Base-by-base conservation (phyloP, 768 basidiomycete genomes). In the Pleurotus citrinopileatus region DNA sequence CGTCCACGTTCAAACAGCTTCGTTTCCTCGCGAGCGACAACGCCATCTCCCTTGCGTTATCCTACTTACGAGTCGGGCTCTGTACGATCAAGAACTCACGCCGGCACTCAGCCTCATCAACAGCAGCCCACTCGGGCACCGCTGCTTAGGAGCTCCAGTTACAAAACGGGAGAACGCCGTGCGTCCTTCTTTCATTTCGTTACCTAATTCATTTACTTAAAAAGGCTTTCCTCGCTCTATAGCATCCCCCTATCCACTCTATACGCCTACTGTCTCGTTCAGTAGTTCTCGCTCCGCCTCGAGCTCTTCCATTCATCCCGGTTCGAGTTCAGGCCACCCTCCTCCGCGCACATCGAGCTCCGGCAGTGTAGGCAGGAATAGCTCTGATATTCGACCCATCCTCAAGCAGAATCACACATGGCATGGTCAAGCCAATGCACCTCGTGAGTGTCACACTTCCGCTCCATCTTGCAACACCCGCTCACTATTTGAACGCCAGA, bases 221-320 rank as follows among this genome's bases (percentile, higher is more conserved):
- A n/a, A n/a, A n/a, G n/a, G n/a, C n/a, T n/a, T n/a, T n/a, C n/a
- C n/a, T n/a, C n/a, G n/a, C n/a, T n/a, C n/a, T n/a, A n/a, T n/a
- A 59, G 63, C 64, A 17, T 40, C 60, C 12, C 59, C 60, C 5
- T 61, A 65, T 44, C 66, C 65, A 10, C 47, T 62, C 13, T 69
- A 61, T 28, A 60, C 59, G 32, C 61, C 62, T 15, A 60, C 58
- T 4, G 55, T 53, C 34, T 68, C 70, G 5, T 62, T 67, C 57
- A 61, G 60, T 9, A 82, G 80, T 42, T 78, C 78, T 38, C 75
- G 77, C 19, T 78, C 80, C n/a, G 74, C 74, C 52, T 81, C 80
- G 3, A 77, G 69, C 56, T 77, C 78, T 8, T 83, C 82, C 0
- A 60, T 80, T 28, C 70, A 66, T 48, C 76, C 70, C 32, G 70